These are phyloP conservation scores for Dillenia suffruticosa DNA, from an alignment of 164 flowering plant genomes.

Conservation along the genomic window DNA sequence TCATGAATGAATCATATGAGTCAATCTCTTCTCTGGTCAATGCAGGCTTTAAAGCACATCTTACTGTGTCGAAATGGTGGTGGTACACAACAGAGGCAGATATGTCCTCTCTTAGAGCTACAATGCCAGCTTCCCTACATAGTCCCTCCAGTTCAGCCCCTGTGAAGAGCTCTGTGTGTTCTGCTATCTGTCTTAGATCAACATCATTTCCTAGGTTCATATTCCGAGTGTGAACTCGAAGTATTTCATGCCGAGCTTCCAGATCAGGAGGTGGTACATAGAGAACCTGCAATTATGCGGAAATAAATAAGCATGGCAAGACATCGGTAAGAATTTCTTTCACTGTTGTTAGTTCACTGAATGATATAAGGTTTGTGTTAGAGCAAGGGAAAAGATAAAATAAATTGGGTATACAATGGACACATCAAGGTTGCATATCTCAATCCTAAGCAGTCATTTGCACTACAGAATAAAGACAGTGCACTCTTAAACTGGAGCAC, in stretches of 20 bases:
- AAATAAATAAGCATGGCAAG: background rate
- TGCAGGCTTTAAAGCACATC: slow-evolving; percentile 50
- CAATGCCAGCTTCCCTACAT: slow-evolving; percentile 83
- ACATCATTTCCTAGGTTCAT: slow-evolving; percentile 67
- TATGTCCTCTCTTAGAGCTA: slow-evolving; percentile 81
- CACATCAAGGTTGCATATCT: too few species aligned
- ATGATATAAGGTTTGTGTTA: too few species aligned
- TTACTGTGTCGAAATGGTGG: slow-evolving; percentile 64
- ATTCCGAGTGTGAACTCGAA: slow-evolving; percentile 71
- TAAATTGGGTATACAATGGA: too few species aligned
- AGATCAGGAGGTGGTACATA: slow-evolving; percentile 93
- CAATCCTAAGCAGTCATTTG: too few species aligned
- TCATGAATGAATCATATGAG: slow-evolving; percentile 51
- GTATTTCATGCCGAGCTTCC: slow-evolving; percentile 78
- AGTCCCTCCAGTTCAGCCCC: slow-evolving; percentile 90
- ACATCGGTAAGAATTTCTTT: too few species aligned
- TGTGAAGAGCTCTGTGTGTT: slow-evolving; percentile 78
- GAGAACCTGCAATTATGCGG: slow-evolving; percentile 50
- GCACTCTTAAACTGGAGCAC: too few species aligned
- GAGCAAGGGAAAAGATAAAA: too few species aligned
- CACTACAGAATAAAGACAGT: too few species aligned
- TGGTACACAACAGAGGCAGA: slow-evolving; percentile 49
- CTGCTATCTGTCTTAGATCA: slow-evolving; percentile 66
- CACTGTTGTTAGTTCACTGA: too few species aligned
- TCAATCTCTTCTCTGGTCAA: slow-evolving; percentile 47